Evolutionary conservation across 441 rosid species (phyloP).

Genomic region (Breynia disticha): DNA sequence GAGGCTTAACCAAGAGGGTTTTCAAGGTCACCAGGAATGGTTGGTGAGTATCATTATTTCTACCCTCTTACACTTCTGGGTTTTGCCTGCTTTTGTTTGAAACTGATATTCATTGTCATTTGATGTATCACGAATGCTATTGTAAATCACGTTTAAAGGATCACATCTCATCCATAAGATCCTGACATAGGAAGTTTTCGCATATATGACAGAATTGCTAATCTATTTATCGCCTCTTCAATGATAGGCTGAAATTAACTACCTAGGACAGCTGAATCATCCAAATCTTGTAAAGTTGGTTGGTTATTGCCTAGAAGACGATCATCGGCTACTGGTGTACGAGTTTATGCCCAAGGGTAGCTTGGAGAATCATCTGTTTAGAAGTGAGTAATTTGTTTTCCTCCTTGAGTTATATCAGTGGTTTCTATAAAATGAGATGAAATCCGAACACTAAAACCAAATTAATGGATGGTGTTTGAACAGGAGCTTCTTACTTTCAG

Average conservation of each 20-base stretch:
- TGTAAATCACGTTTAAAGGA: neutral
- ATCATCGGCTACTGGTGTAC: constrained; percentile 70
- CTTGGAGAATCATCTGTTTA: constrained; percentile 78
- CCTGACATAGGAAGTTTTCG: neutral
- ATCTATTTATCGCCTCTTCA: constrained; percentile 1
- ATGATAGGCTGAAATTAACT: constrained; percentile 71
- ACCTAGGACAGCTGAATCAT: constrained; percentile 72
- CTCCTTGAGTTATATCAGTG: neutral
- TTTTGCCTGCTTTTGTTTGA: too few relatives aligned
- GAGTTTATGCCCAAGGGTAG: constrained; percentile 92
- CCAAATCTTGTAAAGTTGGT: constrained; percentile 71
- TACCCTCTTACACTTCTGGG: neutral
- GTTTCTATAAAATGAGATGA: too few relatives aligned
- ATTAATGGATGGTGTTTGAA: constrained; percentile 4
- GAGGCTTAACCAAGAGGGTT: constrained; percentile 67
- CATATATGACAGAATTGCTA: neutral
- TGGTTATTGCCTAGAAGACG: constrained; percentile 84
- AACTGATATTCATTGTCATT: neutral
- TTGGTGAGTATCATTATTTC: constrained; percentile 42
- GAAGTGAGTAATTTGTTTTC: constrained; percentile 38
- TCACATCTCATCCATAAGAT: neutral
- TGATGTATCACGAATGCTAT: neutral
- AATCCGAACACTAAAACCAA: too few relatives aligned
- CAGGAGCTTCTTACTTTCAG: constrained; percentile 54
- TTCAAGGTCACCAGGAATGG: constrained; percentile 96